These are phyloP conservation scores for Tinospora cordifolia DNA, from an alignment of 164 flowering plant genomes.

Conservation along the genomic window DNA sequence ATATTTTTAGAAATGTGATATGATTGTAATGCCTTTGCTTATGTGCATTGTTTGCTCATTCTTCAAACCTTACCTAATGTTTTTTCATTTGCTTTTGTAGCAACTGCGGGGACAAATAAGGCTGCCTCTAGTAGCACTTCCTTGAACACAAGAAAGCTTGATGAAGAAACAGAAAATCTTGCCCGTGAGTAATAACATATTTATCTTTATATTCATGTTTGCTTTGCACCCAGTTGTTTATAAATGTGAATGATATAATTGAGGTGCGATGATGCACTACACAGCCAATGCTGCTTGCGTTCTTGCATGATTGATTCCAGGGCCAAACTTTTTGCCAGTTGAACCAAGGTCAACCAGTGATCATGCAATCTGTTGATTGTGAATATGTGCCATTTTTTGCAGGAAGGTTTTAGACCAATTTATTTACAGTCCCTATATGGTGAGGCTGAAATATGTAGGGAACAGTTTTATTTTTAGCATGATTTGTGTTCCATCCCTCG, in stretches of 20 bases:
- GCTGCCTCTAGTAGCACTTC: slow-evolving; percentile 94
- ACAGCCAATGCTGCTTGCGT: not conserved
- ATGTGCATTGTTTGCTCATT: not conserved
- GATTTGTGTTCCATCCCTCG: not conserved
- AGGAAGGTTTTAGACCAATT: not conserved
- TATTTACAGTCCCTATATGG: not conserved
- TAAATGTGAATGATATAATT: not conserved
- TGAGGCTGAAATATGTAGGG: not conserved
- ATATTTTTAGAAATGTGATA: not conserved
- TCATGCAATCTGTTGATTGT: not conserved
- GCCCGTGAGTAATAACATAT: slow-evolving; percentile 52
- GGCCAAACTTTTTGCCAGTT: not conserved
- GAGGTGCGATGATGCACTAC: not conserved
- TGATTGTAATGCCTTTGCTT: not conserved
- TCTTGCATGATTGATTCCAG: too few relatives aligned
- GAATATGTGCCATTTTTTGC: not conserved
- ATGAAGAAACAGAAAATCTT: slow-evolving; percentile 89
- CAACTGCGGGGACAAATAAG: slow-evolving; percentile 79
- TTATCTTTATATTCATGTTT: not conserved
- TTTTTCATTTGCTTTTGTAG: slow-evolving; percentile 31
- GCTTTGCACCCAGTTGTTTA: not conserved
- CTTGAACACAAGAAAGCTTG: slow-evolving; percentile 90
- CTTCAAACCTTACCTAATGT: not conserved
- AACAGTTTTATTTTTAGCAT: too few relatives aligned
- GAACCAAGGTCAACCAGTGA: not conserved